These are phyloP conservation scores for Neurospora sp. DNA, from an alignment of 495 filamentous ascomycete genomes.

Conservation along the genomic window DNA sequence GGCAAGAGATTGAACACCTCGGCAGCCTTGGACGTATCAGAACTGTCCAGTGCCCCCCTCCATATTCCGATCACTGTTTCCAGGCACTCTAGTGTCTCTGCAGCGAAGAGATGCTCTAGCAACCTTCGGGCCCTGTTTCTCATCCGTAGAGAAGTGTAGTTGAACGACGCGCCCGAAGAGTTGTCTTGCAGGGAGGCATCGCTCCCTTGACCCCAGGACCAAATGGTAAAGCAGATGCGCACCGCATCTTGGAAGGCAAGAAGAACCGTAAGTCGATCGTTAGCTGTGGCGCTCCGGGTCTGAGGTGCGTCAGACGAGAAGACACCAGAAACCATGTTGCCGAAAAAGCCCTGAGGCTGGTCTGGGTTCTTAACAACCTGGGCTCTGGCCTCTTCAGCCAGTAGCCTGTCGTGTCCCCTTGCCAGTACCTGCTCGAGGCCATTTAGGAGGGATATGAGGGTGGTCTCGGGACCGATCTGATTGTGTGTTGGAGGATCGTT, in stretches of 20 bases:
- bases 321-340: constrained; percentile 91
- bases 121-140: constrained; percentile 78
- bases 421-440: constrained; percentile 86
- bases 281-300: constrained; percentile 67
- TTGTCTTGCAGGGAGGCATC: constrained; percentile 48
- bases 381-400: constrained; percentile 61
- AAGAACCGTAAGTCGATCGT: constrained; percentile 83
- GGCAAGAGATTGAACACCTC: constrained; percentile 76
- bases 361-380: constrained; percentile 67
- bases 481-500: constrained; percentile 18
- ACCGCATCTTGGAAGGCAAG: constrained; percentile 96
- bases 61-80: constrained; percentile 84
- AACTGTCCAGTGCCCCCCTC: constrained; percentile 36
- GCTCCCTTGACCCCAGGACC: constrained; percentile 76
- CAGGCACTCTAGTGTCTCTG: constrained; percentile 88
- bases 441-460: constrained; percentile 68
- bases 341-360: constrained; percentile 84
- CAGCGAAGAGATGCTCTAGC: constrained; percentile 85
- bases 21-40: constrained; percentile 27
- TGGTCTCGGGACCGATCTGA: constrained; percentile 48
- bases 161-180: constrained; percentile 70
- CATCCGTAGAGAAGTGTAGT: constrained; percentile 80
- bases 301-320: constrained; percentile 73
- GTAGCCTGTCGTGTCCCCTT: constrained; percentile 72
- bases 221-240: constrained; percentile 81